These are phyloP conservation scores for Trichoderma sp. DNA, from an alignment of 2,329 filamentous ascomycete genomes.

Conservation along the genomic window DNA sequence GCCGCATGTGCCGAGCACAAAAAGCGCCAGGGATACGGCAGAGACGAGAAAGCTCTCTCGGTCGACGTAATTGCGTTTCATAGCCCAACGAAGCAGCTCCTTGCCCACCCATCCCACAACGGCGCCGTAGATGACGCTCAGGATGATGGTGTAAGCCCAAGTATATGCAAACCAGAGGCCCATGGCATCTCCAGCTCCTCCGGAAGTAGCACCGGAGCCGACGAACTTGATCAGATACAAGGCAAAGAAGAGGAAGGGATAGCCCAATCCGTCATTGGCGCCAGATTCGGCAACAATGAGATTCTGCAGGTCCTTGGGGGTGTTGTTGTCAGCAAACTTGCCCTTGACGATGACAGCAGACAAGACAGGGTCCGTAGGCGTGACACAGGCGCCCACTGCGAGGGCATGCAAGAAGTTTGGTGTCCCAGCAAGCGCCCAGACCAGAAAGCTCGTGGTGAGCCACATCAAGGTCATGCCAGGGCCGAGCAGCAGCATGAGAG, in stretches of 20 bases:
- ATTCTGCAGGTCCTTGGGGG: conserved; percentile 77
- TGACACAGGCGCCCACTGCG: conserved; percentile 82
- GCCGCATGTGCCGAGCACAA: conserved; percentile 83
- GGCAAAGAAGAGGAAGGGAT: conserved; percentile 84
- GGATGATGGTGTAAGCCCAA: conserved; percentile 77
- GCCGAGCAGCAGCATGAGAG: conserved; percentile 72
- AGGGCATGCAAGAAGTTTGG: conserved; percentile 76
- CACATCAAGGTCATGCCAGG: conserved; percentile 88
- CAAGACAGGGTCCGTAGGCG: conserved; percentile 85
- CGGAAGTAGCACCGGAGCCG: conserved; percentile 58
- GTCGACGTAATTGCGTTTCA: conserved; percentile 79
- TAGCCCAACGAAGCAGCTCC: conserved; percentile 79
- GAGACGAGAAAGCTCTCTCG: conserved; percentile 87
- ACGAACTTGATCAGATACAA: conserved; percentile 80
- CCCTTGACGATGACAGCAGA: conserved; percentile 92
- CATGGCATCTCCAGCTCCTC: conserved; percentile 67
- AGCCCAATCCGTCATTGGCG: conserved; percentile 85
- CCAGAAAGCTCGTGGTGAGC: conserved; percentile 74
- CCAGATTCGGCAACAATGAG: conserved; percentile 83
- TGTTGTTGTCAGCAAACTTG: conserved; percentile 88
- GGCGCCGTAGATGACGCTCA: conserved; percentile 77
- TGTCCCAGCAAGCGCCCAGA: conserved; percentile 74
- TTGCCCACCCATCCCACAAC: conserved; percentile 80
- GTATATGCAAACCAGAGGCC: conserved; percentile 84
- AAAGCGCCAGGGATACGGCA: conserved; percentile 80